A percentile compares a stretch with the other conserved stretches of the same genome.
phyloP scores from a whole-genome alignment of 2,329 filamentous ascomycete genomes.

The Conoideocrella luteorostrata region DNA sequence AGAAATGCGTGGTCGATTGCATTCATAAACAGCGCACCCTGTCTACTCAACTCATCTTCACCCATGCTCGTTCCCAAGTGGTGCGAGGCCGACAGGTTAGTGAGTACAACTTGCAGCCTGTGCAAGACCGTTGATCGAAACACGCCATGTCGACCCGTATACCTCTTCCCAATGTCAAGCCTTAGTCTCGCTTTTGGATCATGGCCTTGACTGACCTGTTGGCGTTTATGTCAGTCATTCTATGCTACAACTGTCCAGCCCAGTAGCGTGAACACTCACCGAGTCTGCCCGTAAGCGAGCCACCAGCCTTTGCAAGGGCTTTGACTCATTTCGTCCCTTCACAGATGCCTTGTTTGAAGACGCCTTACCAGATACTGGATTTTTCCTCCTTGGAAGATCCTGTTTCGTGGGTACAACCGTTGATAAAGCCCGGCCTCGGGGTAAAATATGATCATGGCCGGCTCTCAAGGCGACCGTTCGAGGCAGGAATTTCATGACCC shows the following conservation, averaged over 20 bases:
- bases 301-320: constrained; percentile 5
- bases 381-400: constrained; percentile 2
- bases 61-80: constrained; percentile 21
- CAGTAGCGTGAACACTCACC: constrained; percentile 15
- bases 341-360: neutral
- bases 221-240: neutral
- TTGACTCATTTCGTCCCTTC: neutral
- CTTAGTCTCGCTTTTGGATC: constrained; percentile 27
- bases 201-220: constrained; percentile 26
- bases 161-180: constrained; percentile 17
- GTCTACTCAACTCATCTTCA: constrained; percentile 35
- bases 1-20: constrained; percentile 38
- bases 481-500: constrained; percentile 24
- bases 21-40: constrained; percentile 39
- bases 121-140: constrained; percentile 28
- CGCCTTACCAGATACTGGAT: neutral
- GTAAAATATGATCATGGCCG: constrained; percentile 11
- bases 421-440: constrained; percentile 17
- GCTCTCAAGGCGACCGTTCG: constrained; percentile 19
- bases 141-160: constrained; percentile 22
- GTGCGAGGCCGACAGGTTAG: constrained; percentile 17
- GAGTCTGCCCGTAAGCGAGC: constrained; percentile 16
- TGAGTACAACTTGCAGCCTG: constrained; percentile 31
- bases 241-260: constrained; percentile 3
- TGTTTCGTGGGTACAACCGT: constrained; percentile 14